These are phyloP conservation scores for Hemerocallis citrina DNA, from an alignment of 106 monocot genomes.

Conservation along the genomic window DNA sequence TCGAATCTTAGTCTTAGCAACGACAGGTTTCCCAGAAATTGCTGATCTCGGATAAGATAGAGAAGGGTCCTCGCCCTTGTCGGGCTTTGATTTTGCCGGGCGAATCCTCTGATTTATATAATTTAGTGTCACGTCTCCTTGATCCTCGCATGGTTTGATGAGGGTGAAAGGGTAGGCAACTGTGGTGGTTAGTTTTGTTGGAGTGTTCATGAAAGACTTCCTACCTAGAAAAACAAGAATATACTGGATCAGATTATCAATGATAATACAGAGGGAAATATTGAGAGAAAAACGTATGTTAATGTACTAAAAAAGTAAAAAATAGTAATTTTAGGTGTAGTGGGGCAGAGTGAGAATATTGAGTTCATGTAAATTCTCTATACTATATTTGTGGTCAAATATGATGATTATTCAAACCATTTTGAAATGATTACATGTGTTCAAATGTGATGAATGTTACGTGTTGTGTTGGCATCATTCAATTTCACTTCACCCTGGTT, in stretches of 20 bases:
- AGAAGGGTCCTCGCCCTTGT: conserved; percentile 24
- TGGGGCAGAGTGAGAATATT: too few species aligned
- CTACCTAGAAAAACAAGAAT: conserved; percentile 23
- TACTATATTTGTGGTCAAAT: too few species aligned
- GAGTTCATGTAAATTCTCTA: too few species aligned
- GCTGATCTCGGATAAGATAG: conserved; percentile 49
- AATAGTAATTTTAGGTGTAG: too few species aligned
- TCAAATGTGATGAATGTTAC: too few species aligned
- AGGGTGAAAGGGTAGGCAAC: conserved; percentile 71
- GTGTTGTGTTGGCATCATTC: too few species aligned
- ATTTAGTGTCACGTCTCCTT: conserved; percentile 64
- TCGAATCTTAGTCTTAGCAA: conserved; percentile 65
- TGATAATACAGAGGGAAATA: too few species aligned
- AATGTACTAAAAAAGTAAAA: too few species aligned
- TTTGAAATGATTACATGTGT: too few species aligned
- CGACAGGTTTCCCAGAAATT: conserved; percentile 81
- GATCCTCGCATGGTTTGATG: conserved; percentile 62
- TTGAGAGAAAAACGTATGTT: too few species aligned
- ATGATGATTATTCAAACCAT: too few species aligned
- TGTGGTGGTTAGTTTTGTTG: conserved; percentile 49
- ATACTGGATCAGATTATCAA: background rate
- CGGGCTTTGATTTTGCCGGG: conserved; percentile 23
- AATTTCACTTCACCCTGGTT: too few species aligned
- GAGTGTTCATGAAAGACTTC: conserved; percentile 33
- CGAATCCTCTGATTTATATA: conserved; percentile 74